Conservation (phyloP, 306 rosid genomes). For the Prunus armeniaca region DNA sequence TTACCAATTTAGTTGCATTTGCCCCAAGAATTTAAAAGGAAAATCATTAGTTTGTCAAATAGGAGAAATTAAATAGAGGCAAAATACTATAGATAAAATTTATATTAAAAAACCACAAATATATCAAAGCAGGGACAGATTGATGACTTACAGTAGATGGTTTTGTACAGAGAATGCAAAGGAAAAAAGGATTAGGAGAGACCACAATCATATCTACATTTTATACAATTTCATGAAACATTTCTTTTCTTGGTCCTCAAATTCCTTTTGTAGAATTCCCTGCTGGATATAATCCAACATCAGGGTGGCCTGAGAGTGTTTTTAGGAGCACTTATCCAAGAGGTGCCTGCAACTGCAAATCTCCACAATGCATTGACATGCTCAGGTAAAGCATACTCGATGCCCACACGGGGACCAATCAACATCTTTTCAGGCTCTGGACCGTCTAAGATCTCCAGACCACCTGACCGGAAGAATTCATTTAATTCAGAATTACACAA, state of each 20-base stretch:
- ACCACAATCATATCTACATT: background rate
- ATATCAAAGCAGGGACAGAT: no score
- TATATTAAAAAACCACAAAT: no score
- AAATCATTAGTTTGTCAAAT: no score
- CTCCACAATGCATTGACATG: conserved; percentile 85
- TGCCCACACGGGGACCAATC: conserved; percentile 90
- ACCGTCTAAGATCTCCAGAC: conserved; percentile 80
- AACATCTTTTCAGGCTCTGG: conserved; percentile 69
- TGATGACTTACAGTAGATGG: background rate
- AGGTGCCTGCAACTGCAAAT: conserved; percentile 83
- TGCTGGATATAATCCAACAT: conserved; percentile 1
- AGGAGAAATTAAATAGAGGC: no score
- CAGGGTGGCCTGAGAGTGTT: conserved; percentile 59
- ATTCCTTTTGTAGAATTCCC: background rate
- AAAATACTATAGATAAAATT: no score
- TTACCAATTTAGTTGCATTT: no score
- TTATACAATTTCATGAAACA: background rate
- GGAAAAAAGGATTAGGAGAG: background rate
- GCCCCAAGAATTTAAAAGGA: no score
- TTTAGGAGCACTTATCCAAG: conserved; percentile 95
- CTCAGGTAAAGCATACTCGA: conserved; percentile 72
- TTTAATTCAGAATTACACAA: conserved; percentile 3
- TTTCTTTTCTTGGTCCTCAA: background rate
- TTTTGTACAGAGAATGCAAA: background rate
- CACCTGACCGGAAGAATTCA: conserved; percentile 50